Evolutionary conservation across 2,329 filamentous ascomycete genomes (phyloP), one percentile per base, ranked within the genome.

Genomic region (Trichoderma lentiforme): DNA sequence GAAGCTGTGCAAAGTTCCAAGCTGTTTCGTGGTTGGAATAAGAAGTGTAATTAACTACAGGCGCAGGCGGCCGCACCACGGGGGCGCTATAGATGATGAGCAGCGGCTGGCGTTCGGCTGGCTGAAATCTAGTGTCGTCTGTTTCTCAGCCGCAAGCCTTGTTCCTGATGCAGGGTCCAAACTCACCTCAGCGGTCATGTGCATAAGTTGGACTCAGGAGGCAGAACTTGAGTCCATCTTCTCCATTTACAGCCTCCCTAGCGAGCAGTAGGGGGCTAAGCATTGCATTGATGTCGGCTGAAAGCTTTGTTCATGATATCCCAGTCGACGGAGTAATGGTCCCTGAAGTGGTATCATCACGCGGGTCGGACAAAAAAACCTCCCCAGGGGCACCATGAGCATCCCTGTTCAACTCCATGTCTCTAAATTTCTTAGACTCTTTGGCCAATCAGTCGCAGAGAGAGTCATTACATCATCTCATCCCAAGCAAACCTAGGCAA

Each of bases 351-450:
- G 66, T 53, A 70, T 70, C 39, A 24, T 70, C 28, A 34, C 66
- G 57, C 56, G 28, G 65, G 64, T 61, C 57, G 58, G 58, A 61
- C 67, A 72, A 51, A 39, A 36, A 68, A 62, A 51, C 9, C 26
- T 53, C 57, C 64, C 64, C 61, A 53, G 57, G 63, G 62, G 58
- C 30, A 56, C 57, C 57, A 72, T 66, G 43, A 58, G 24, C 12
- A 72, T 53, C 70, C 70, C 43, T 72, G 57, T 51, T 68, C 57
- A 21, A 68, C 56, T 53, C 70, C 70, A 57, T 72, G 70, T 69
- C 57, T 72, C 70, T 69, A 14, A 69, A 72, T 64, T 62, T 47
- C 70, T 30, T 63, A 32, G 32, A 56, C 36, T 18, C 5, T 28
- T 15, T 43, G 28, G 43, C 70, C 70, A 68, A 72, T 72, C 64